A percentile compares a stretch with the other conserved stretches of the same genome.
phyloP scores from a whole-genome alignment of 306 rosid genomes.

The Quercus alba region DNA sequence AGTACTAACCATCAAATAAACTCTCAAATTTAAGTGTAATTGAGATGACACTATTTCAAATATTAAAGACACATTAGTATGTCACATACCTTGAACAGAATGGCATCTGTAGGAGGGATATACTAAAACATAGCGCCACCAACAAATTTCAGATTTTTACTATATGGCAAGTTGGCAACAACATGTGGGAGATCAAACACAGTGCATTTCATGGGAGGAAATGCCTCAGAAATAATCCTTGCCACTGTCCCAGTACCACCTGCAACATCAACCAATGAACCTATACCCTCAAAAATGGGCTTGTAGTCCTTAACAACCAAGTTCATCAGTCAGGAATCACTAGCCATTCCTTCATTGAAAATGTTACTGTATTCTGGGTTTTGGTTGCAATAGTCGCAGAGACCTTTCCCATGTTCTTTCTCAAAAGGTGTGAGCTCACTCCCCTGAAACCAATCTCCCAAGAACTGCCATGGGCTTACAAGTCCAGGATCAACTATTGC shows the following conservation, averaged over 20 bases:
- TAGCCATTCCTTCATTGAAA: constrained; percentile 39
- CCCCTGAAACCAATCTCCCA: constrained; percentile 28
- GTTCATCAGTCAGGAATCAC: constrained; percentile 46
- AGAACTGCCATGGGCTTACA: constrained; percentile 22
- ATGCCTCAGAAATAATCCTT: no score
- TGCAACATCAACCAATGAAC: no score
- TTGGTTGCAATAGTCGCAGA: constrained; percentile 25
- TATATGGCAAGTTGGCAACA: not conserved
- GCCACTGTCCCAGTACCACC: no score
- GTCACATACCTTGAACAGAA: constrained; percentile 39
- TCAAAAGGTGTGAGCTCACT: constrained; percentile 23
- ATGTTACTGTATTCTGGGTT: not conserved
- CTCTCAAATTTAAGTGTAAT: no score
- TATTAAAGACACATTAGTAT: no score
- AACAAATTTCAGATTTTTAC: constrained; percentile 36
- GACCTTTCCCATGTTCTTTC: constrained; percentile 28
- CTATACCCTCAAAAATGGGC: constrained; percentile 12
- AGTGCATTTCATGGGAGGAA: no score
- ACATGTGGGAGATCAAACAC: no score
- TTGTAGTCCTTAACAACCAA: constrained; percentile 29
- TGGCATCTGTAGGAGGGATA: constrained; percentile 49
- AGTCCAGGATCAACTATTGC: constrained; percentile 14
- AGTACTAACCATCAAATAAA: no score
- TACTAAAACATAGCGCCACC: constrained; percentile 48
- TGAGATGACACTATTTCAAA: no score